Evolutionary conservation across 2,329 filamentous ascomycete species (phyloP).

Genomic region (Trichoderma simmonsii): DNA sequence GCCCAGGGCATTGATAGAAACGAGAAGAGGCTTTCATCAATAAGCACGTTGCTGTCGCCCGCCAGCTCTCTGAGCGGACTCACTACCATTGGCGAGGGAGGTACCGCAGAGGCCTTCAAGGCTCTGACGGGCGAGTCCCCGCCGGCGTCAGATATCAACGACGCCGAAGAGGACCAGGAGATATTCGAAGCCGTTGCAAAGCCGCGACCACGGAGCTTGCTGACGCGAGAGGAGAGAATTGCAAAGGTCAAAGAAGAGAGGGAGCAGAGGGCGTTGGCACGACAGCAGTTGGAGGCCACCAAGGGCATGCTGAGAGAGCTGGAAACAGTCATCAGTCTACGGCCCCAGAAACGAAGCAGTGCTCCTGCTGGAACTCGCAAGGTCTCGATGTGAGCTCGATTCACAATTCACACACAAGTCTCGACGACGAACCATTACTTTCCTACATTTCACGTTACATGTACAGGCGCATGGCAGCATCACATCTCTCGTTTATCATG

Average conservation of each 20-base stretch:
- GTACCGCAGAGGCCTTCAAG: constrained; percentile 63
- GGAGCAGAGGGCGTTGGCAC: constrained; percentile 65
- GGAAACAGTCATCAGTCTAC: constrained; percentile 75
- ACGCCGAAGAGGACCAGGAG: constrained; percentile 67
- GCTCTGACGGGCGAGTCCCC: constrained; percentile 71
- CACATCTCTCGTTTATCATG: not conserved
- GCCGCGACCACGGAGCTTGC: constrained; percentile 61
- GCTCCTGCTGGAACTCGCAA: constrained; percentile 35
- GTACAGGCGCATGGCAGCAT: constrained; percentile 14
- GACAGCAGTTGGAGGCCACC: constrained; percentile 75
- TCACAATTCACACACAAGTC: not conserved
- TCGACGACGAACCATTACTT: not conserved
- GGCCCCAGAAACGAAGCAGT: constrained; percentile 42
- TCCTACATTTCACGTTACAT: not conserved
- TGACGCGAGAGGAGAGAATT: constrained; percentile 85
- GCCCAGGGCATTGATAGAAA: constrained; percentile 79
- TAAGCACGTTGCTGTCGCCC: constrained; percentile 58
- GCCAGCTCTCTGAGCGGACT: constrained; percentile 64
- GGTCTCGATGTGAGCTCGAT: constrained; percentile 40
- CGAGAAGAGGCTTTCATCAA: constrained; percentile 64
- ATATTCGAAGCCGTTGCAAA: constrained; percentile 89
- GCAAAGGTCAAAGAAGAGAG: constrained; percentile 85
- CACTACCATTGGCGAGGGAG: constrained; percentile 56
- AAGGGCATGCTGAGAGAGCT: constrained; percentile 90
- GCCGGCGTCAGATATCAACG: constrained; percentile 50